phyloP scores from a whole-genome alignment of 2,329 filamentous ascomycete species.

The Exserohilum rostratum region DNA sequence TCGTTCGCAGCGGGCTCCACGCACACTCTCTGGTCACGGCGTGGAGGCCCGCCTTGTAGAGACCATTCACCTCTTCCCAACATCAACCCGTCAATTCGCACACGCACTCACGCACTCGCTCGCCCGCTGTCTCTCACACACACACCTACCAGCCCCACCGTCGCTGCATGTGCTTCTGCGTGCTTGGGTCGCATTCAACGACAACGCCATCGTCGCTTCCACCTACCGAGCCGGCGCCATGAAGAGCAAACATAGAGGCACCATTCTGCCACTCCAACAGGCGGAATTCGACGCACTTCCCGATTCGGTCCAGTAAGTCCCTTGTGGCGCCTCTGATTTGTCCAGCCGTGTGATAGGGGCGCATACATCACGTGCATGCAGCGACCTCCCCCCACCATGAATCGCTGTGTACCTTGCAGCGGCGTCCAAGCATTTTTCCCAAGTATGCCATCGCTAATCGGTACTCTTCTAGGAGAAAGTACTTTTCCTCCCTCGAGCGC shows the following conservation, averaged over 20 bases:
- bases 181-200: constrained; percentile 9
- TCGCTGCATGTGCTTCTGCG: constrained; percentile 4
- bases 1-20: constrained; percentile 18
- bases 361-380: constrained; percentile 35
- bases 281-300: constrained; percentile 53
- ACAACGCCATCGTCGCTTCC: constrained; percentile 17
- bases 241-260: constrained; percentile 33
- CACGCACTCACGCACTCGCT: too few relatives aligned
- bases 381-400: constrained; percentile 23
- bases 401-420: constrained; percentile 35
- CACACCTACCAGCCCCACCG: too few relatives aligned
- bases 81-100: too few relatives aligned
- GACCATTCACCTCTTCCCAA: too few relatives aligned
- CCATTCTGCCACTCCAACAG: constrained; percentile 37
- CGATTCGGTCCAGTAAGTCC: constrained; percentile 52
- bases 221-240: constrained; percentile 30
- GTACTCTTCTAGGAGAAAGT: constrained; percentile 59
- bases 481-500: constrained; percentile 75
- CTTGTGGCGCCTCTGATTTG: constrained; percentile 20
- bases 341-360: constrained; percentile 23
- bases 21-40: constrained; percentile 18
- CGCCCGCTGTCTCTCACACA: not conserved
- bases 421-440: constrained; percentile 1
- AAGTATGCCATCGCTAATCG: constrained; percentile 28
- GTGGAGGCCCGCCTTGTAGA: constrained; percentile 10